Evolutionary conservation across 2,329 filamentous ascomycete species (phyloP), one percentile per base, ranked within the genome.

Genomic region (Rutstroemia sp.): DNA sequence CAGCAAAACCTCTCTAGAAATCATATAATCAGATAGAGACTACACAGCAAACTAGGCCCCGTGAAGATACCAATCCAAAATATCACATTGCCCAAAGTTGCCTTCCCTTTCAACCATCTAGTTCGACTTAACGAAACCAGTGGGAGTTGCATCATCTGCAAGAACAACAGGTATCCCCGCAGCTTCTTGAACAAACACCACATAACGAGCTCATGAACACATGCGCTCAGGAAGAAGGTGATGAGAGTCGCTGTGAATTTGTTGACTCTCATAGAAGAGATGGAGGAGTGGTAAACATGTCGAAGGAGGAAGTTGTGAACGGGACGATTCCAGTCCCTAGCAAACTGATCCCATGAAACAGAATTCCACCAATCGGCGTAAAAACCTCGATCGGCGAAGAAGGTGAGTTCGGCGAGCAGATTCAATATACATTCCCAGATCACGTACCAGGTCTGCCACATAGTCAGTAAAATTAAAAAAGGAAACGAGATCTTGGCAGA

Each of bases 41-140:
- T 83, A 63, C 80, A 83, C 23, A 85, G 66, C 41, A 89, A 69
- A 70, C 86, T 89, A 1, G 88, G 88, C 0, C 86, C 87, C 2
- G 86, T 86, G 58, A 89, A 88, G n/a, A 92, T 79, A 0, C 88
- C 87, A 42, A 88, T 66, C 88, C 88, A 92, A 65, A 92, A 92
- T 3, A 90, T 76, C 7, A 88, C 69, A 66, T 92, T 92, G 0
- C 87, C 88, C 19, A 91, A 64, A 1, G 81, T 79, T 63, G 80
- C 76, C 63, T 77, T 75, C 23, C 80, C 80, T 62, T 79, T 81
- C 67, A 91, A 73, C 73, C 84, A 81, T 61, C 77, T 82, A 1
- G 84, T 88, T 60, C 85, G 77, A 63, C 83, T 87, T 47, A 92
- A 67, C 34, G 75, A 76, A 3, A 88, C 85, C 14, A 92, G 72